Base-by-base conservation (phyloP, 768 basidiomycete species). In the Albatrellus ellisii region DNA sequence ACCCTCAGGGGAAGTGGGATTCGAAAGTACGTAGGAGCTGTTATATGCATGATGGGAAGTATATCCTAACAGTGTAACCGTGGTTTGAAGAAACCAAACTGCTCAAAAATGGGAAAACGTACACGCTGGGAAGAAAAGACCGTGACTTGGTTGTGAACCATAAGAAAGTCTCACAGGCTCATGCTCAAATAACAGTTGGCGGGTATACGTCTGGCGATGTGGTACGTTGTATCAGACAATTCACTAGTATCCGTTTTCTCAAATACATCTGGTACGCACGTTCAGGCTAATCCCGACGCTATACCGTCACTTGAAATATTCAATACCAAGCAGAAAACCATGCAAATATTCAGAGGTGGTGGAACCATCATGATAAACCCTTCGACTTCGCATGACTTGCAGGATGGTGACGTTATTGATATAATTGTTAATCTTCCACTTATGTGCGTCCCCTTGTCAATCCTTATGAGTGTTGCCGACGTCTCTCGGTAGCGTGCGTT, bases 141-240 rank as follows among this genome's bases (percentile, higher is more conserved):
- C 58, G 59, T 6, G 46, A 46, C 32, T 59, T 87, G 1, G 22
- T 65, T 4, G 59, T 86, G 35, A 69, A 69, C 45, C 68, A 65
- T 60, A 76, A 75, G 52, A 78, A 73, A 54, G 66, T 88, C 35
- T 86, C 83, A 0, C 65, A 68, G 22, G 61, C 72, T 17, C 77
- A 82, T 47, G 75, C 72, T 36, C 58, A 65, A 36, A 70, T 87
- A 42, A 59, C 61, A 4, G 75, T 86, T 3, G 76, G 67, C 1
- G 47, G 60, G 3, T 79, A 67, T 41, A 58, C 69, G 1, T 48
- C 54, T 11, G 71, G 75, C 28, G 68, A 82, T 44, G 65, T 67
- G 45, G 83, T n/a, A n/a, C n/a, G n/a, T n/a, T 84, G 52, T 45
- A 78, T 63, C 17, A 12, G n/a, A 10, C 26, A 36, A 33, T 45